A percentile compares a stretch with the other conserved stretches of the same genome.
Conservation (phyloP, 768 basidiomycete genomes). For the Naganishia randhawae region DNA sequence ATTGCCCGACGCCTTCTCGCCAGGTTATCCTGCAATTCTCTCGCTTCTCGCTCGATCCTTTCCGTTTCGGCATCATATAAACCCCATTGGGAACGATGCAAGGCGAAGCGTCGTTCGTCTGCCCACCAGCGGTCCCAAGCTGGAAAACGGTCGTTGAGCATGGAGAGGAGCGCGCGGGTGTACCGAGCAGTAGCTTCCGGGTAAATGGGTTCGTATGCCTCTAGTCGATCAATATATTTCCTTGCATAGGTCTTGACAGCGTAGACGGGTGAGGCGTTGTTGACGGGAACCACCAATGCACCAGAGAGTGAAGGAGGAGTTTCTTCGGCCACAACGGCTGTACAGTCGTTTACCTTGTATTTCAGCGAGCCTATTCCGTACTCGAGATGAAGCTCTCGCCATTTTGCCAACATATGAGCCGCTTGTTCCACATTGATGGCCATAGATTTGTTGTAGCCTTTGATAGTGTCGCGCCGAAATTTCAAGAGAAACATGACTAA, state of each 20-base stretch:
- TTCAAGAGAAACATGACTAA: neutral
- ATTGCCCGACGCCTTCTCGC: neutral
- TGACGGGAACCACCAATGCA: neutral
- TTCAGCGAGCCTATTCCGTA: neutral
- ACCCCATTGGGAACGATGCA: neutral
- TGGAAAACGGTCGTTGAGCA: constrained; percentile 11
- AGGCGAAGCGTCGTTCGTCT: constrained; percentile 7
- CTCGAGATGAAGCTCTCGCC: neutral
- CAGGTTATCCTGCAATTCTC: neutral
- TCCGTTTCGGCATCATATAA: constrained; percentile 11
- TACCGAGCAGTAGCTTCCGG: constrained; percentile 15
- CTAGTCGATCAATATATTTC: constrained; percentile 7
- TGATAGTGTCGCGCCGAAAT: neutral
- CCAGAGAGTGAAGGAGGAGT: neutral
- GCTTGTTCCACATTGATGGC: neutral
- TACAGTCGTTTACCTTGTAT: neutral
- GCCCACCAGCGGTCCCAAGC: constrained; percentile 17
- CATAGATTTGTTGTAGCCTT: neutral
- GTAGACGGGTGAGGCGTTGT: too few relatives aligned
- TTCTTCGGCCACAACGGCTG: neutral
- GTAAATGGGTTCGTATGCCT: constrained; percentile 7
- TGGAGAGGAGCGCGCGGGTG: constrained; percentile 1
- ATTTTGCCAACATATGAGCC: neutral
- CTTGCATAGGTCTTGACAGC: constrained; percentile 5
- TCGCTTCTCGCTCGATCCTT: constrained; percentile 5